These are phyloP conservation scores for Zymoseptoria ardabiliae DNA, from an alignment of 2,329 filamentous ascomycete species.

Conservation along the genomic window DNA sequence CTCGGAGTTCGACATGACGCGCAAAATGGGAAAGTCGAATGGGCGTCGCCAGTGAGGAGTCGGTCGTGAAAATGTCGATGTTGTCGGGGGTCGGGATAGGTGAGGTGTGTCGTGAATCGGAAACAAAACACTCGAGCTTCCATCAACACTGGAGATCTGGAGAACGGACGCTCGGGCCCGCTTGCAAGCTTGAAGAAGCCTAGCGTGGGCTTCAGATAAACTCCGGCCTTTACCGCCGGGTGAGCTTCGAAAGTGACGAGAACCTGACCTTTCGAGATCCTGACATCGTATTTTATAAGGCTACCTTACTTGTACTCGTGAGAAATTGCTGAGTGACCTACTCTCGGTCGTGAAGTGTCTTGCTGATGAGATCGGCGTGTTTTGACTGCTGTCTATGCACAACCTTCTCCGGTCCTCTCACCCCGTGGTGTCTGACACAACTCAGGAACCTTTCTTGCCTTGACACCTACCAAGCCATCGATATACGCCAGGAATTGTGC, in stretches of 20 bases:
- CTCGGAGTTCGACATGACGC: conserved; percentile 7
- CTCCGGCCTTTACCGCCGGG: not conserved
- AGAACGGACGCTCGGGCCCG: not conserved
- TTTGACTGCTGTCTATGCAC: not conserved
- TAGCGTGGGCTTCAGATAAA: not conserved
- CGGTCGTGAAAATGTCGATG: not conserved
- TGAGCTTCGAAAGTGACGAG: not conserved
- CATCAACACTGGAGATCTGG: not conserved
- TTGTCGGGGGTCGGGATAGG: not conserved
- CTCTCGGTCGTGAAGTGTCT: no score
- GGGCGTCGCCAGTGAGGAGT: not conserved
- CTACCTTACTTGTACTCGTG: no score
- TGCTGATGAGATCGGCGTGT: no score
- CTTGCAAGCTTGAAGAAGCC: not conserved
- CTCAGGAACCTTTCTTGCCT: conserved; percentile 37
- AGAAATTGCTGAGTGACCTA: no score
- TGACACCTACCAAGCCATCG: conserved; percentile 58
- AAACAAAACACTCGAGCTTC: not conserved
- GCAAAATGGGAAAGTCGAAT: not conserved
- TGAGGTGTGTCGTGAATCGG: not conserved
- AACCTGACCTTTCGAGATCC: no score
- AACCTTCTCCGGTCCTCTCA: not conserved
- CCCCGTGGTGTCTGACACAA: conserved; percentile 22
- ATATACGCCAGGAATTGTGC: conserved; percentile 61
- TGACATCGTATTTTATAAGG: no score